These are phyloP conservation scores for Mimosa pudica DNA, from an alignment of 306 rosid species.

Conservation along the genomic window DNA sequence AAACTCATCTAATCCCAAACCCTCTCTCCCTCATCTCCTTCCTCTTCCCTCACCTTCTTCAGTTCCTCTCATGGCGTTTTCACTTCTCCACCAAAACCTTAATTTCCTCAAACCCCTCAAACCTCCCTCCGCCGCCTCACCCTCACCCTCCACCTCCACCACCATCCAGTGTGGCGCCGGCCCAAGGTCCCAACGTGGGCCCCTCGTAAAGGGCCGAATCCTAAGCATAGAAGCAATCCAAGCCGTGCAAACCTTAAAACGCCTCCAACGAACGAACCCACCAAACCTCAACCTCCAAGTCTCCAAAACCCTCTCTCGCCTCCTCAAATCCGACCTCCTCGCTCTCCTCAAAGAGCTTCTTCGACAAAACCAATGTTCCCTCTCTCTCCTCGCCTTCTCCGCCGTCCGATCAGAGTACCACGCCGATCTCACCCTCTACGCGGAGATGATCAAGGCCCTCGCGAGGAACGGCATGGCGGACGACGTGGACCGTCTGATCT, in stretches of 20 bases:
- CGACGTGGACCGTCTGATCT: slow-evolving; percentile 64
- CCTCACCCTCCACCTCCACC: slow-evolving; percentile 32
- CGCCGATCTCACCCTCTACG: slow-evolving; percentile 56
- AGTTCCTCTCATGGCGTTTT: slow-evolving; percentile 59
- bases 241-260: slow-evolving; percentile 84
- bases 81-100: slow-evolving; percentile 45
- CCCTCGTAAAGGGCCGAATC: slow-evolving; percentile 72
- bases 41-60: background rate
- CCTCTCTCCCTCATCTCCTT: background rate
- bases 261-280: slow-evolving; percentile 61
- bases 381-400: slow-evolving; percentile 71
- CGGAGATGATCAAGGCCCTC: slow-evolving; percentile 55
- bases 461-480: slow-evolving; percentile 48
- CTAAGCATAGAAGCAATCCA: slow-evolving; percentile 97
- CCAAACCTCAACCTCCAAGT: slow-evolving; percentile 31
- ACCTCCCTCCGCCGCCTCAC: background rate
- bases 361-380: slow-evolving; percentile 67
- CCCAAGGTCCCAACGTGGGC: slow-evolving; percentile 89
- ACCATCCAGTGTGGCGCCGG: slow-evolving; percentile 65
- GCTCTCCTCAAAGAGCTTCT: slow-evolving; percentile 83
- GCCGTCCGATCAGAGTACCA: slow-evolving; percentile 69
- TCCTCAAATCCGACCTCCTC: slow-evolving; percentile 72
- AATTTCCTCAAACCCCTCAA: slow-evolving; percentile 47
- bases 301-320: slow-evolving; percentile 65
- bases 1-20: background rate